Conservation (phyloP, 106 monocot species). For the Dendrobium catenatum region DNA sequence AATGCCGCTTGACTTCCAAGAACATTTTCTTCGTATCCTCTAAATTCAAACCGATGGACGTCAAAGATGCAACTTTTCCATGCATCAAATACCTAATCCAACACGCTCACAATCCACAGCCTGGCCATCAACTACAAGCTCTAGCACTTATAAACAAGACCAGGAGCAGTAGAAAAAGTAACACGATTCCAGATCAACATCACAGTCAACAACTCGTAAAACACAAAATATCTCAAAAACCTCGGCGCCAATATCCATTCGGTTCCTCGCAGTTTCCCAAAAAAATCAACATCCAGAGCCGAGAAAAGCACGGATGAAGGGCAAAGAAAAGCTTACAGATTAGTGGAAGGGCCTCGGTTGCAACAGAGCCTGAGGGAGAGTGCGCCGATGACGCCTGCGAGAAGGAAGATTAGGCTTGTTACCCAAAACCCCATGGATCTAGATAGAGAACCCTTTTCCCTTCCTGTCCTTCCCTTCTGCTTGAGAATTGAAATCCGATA, state of each 20-base stretch:
- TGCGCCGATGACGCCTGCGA: conserved; percentile 60
- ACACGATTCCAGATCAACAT: neutral
- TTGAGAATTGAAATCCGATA: neutral
- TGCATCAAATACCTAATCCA: neutral
- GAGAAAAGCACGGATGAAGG: neutral
- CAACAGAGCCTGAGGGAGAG: conserved; percentile 69
- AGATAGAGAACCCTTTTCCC: neutral
- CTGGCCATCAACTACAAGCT: neutral
- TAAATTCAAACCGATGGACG: neutral
- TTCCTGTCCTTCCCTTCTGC: no score
- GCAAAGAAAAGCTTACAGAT: conserved; percentile 51
- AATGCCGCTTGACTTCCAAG: neutral
- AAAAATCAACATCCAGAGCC: neutral
- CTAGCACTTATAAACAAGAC: neutral
- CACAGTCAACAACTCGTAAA: neutral
- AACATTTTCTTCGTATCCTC: neutral
- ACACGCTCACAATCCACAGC: neutral
- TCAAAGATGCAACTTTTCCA: neutral
- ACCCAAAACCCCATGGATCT: conserved; percentile 69
- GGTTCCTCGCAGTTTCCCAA: neutral
- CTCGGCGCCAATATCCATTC: neutral
- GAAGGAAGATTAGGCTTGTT: conserved; percentile 70
- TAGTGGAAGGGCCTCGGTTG: conserved; percentile 89
- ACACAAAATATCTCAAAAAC: neutral
- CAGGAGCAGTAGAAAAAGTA: neutral